Evolutionary conservation across 2,329 filamentous ascomycete species (phyloP).

Genomic region (Diaporthe nobilis): DNA sequence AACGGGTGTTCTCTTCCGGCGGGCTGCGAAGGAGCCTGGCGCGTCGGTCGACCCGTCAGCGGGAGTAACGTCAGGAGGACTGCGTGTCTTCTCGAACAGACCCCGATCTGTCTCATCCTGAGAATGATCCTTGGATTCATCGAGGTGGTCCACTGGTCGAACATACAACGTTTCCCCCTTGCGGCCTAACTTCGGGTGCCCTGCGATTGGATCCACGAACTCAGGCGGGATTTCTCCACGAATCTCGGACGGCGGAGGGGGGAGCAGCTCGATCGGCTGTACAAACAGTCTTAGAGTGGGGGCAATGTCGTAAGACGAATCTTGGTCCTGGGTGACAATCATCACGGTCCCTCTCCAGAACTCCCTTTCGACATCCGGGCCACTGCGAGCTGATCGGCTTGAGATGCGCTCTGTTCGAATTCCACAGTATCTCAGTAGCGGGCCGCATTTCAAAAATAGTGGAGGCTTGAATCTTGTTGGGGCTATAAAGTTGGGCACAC

Average conservation of each 20-base stretch:
- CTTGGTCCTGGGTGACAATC: constrained; percentile 91
- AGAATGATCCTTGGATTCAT: constrained; percentile 84
- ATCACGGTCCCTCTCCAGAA: constrained; percentile 95
- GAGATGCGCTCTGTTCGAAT: constrained; percentile 74
- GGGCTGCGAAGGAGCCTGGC: constrained; percentile 67
- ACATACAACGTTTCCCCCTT: constrained; percentile 91
- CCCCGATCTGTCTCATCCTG: constrained; percentile 84
- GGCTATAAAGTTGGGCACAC: constrained; percentile 51
- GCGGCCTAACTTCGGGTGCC: constrained; percentile 86
- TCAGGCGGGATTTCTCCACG: constrained; percentile 79
- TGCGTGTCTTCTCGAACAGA: constrained; percentile 80
- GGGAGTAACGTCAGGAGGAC: constrained; percentile 61
- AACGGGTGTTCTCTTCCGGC: constrained; percentile 65
- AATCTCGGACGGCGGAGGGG: constrained; percentile 81
- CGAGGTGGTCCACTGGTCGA: constrained; percentile 87
- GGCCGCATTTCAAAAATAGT: constrained; percentile 90
- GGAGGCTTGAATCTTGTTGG: constrained; percentile 85
- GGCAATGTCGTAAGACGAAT: constrained; percentile 84
- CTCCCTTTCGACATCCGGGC: constrained; percentile 70
- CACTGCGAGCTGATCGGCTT: constrained; percentile 54
- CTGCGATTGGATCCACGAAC: constrained; percentile 90
- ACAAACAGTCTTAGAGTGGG: constrained; percentile 88
- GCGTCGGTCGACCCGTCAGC: constrained; percentile 61
- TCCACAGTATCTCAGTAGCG: constrained; percentile 90
- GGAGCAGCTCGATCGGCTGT: constrained; percentile 86